Conservation (phyloP, 805 yeast species). For the Candida andamanensis region DNA sequence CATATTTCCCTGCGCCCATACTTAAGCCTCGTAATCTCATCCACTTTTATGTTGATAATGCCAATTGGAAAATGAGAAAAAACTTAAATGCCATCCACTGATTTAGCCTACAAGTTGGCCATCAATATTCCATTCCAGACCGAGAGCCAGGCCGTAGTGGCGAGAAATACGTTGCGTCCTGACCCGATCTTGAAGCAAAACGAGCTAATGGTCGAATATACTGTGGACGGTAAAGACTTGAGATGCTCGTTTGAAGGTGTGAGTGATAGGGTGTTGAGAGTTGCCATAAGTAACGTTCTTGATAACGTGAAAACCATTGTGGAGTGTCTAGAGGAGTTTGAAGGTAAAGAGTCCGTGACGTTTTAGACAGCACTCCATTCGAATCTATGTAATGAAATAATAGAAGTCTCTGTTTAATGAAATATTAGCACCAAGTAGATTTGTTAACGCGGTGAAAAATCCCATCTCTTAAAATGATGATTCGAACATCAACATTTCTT, state of each 20-base stretch:
- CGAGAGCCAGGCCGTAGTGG: constrained; percentile 56
- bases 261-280: constrained; percentile 73
- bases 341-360: constrained; percentile 33
- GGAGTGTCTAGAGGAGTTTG: constrained; percentile 76
- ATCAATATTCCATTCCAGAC: constrained; percentile 62
- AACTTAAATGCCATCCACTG: not conserved
- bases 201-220: constrained; percentile 52
- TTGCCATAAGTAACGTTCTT: constrained; percentile 75
- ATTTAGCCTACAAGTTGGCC: constrained; percentile 13
- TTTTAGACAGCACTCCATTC: no score
- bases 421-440: no score
- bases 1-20: no score
- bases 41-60: no score
- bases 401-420: no score
- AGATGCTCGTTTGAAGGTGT: constrained; percentile 50
- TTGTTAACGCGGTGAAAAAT: not conserved
- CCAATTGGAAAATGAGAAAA: no score
- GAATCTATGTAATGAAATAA: no score
- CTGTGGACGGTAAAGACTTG: constrained; percentile 31
- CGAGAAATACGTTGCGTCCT: constrained; percentile 56
- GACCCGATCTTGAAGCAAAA: constrained; percentile 77
- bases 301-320: constrained; percentile 72
- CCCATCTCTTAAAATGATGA: constrained; percentile 2
- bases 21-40: no score
- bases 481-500: not conserved